These are phyloP conservation scores for Plasmodium inui DNA, from an alignment of 169 alveolate genomes.

Conservation along the genomic window DNA sequence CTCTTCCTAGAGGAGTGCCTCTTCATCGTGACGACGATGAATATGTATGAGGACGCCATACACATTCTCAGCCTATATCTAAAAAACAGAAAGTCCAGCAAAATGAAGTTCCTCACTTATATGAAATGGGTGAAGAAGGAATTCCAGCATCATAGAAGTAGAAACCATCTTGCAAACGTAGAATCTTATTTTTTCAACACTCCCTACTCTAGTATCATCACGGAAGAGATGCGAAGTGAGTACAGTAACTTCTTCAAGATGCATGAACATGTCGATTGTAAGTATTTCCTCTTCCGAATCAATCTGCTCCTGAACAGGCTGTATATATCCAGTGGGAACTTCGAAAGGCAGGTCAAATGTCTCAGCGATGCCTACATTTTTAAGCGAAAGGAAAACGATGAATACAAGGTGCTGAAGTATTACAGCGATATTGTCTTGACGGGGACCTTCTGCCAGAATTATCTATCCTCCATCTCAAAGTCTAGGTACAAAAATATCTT, in stretches of 20 bases:
- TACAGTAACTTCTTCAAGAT: slow-evolving; percentile 8
- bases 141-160: slow-evolving; percentile 1
- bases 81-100: slow-evolving; percentile 25
- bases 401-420: slow-evolving; percentile 52
- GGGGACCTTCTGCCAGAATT: slow-evolving; percentile 47
- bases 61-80: slow-evolving; percentile 48
- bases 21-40: slow-evolving; percentile 65
- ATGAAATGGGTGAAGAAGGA: slow-evolving; percentile 43
- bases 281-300: slow-evolving; percentile 38
- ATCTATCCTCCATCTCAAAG: slow-evolving; percentile 42
- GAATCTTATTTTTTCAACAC: slow-evolving; percentile 34
- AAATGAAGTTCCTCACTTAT: slow-evolving; percentile 39
- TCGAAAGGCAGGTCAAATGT: slow-evolving; percentile 49
- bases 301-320: slow-evolving; percentile 28
- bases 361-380: slow-evolving; percentile 24
- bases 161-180: neutral
- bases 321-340: slow-evolving; percentile 60
- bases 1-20: slow-evolving; percentile 67
- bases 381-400: slow-evolving; percentile 64
- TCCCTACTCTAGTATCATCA: slow-evolving; percentile 16
- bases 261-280: slow-evolving; percentile 43
- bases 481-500: slow-evolving; percentile 55
- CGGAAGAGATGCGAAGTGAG: slow-evolving; percentile 36
- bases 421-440: slow-evolving; percentile 49
- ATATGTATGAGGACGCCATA: slow-evolving; percentile 60